These are phyloP conservation scores for Venturia oleaginea DNA, from an alignment of 2,329 filamentous ascomycete species.

Conservation along the genomic window DNA sequence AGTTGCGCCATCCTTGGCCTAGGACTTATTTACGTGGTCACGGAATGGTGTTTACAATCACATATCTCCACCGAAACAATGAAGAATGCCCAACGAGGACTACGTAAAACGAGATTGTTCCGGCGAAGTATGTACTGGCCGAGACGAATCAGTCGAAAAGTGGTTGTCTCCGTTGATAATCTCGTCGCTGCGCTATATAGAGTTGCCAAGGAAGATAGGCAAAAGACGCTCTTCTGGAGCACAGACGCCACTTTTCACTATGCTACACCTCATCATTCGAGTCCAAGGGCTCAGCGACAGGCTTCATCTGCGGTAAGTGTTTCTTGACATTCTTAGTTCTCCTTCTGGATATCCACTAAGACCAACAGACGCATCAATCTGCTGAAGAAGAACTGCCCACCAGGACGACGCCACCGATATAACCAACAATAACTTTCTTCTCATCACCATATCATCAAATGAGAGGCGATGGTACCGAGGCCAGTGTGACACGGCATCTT, in stretches of 20 bases:
- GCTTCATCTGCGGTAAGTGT: neutral
- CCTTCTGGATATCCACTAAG: neutral
- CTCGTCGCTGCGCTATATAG: neutral
- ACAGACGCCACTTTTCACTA: neutral
- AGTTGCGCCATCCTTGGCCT: constrained; percentile 12
- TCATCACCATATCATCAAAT: neutral
- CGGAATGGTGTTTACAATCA: constrained; percentile 14
- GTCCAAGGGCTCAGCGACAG: neutral
- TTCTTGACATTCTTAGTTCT: neutral
- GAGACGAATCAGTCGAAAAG: neutral
- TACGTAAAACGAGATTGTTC: constrained; percentile 11
- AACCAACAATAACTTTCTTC: neutral
- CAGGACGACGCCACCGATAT: neutral
- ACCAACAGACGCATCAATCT: neutral
- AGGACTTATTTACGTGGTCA: constrained; percentile 12
- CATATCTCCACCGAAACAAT: constrained; percentile 12
- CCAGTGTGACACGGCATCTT: neutral
- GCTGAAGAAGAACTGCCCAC: neutral
- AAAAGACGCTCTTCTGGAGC: constrained; percentile 11
- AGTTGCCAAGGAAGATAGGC: neutral
- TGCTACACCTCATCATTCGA: neutral
- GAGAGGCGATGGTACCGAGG: neutral
- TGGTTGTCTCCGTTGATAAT: neutral
- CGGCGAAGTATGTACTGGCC: constrained; percentile 7
- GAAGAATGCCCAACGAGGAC: constrained; percentile 10